Evolutionary conservation across 2,329 filamentous ascomycete species (phyloP), one percentile per base, ranked within the genome.

Genomic region (Aspergillus sp.): DNA sequence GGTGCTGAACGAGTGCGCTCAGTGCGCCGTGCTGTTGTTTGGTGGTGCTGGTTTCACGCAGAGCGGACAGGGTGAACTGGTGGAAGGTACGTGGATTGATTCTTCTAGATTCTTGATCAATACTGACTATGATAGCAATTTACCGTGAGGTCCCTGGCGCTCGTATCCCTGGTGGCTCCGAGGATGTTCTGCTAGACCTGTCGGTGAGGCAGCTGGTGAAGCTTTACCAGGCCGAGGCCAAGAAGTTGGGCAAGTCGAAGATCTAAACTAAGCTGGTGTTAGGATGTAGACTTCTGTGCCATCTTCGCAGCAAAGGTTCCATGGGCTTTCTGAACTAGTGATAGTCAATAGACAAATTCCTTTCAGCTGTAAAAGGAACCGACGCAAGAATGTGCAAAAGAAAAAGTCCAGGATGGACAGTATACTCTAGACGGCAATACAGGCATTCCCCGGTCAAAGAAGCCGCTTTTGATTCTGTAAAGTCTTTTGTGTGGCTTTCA

Each of bases 171-270:
- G 87, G 87, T 47, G 87, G 87, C 1, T 85, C 81, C 5, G 87
- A 90, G 65, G 87, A 90, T 65, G 86, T 90, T 2, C 77, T 90
- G 73, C 73, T 89, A 10, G 87, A 90, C 69, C 71, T 90, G 38
- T 83, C 84, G 1, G 79, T 90, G 2, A 73, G 87, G 13, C 87
- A 90, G 67, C 69, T 89, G 52, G 84, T 88, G 35, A 89, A 89
- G 75, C 81, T 87, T 45, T 89, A 84, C 48, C 62, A 68, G 38
- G 57, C 61, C 1, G 63, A 71, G 50, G 64, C 65, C 45, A 65
- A 65, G 56, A 65, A 65, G 50, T 57, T 73, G 41, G 59, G 63
- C 38, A 53, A 51, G 48, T 62, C 66, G 9, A 69, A 65, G 54
- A 66, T 69, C 17, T 67, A 53, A 55, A 20, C 20, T 50, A 17